Percentiles rank a stretch among this genome's conserved stretches.
Evolutionary conservation across 1,284 basidiomycete genomes (phyloP).

Genomic region (Apiotrichum siamense): DNA sequence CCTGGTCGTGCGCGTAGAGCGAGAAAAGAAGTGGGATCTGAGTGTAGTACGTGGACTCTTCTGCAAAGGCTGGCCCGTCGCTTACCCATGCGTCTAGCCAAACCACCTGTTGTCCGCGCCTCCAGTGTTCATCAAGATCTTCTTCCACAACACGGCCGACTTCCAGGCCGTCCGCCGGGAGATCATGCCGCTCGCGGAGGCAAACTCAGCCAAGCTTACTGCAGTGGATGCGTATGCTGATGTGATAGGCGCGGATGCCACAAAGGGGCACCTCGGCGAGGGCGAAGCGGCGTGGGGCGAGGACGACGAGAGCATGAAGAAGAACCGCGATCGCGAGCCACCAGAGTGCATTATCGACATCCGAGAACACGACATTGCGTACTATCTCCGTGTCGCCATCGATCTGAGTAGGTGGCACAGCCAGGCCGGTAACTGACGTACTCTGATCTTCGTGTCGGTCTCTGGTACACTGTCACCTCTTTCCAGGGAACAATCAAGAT

Average conservation of each 20-base stretch:
- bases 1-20: conserved; percentile 66
- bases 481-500: conserved; percentile 75
- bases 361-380: conserved; percentile 94
- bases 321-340: conserved; percentile 64
- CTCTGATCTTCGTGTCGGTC: conserved; percentile 82
- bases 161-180: conserved; percentile 82
- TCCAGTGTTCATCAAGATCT: conserved; percentile 79
- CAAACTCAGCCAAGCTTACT: conserved; percentile 87
- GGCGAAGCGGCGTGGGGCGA: conserved; percentile 53
- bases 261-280: conserved; percentile 55
- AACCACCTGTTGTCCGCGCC: conserved; percentile 93
- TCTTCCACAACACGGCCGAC: conserved; percentile 89
- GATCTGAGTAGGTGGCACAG: conserved; percentile 61
- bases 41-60: conserved; percentile 52
- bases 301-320: conserved; percentile 49
- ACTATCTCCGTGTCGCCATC: conserved; percentile 96
- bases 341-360: conserved; percentile 88
- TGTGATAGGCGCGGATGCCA: conserved; percentile 66
- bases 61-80: not conserved
- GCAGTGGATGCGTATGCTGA: conserved; percentile 98
- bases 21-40: conserved; percentile 88
- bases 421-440: not conserved
- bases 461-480: conserved; percentile 92
- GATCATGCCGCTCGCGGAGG: conserved; percentile 77
- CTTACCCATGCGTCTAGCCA: conserved; percentile 52